These are phyloP conservation scores for Wickerhamiella pararugosa DNA, from an alignment of 1,139 yeast species.

Conservation along the genomic window DNA sequence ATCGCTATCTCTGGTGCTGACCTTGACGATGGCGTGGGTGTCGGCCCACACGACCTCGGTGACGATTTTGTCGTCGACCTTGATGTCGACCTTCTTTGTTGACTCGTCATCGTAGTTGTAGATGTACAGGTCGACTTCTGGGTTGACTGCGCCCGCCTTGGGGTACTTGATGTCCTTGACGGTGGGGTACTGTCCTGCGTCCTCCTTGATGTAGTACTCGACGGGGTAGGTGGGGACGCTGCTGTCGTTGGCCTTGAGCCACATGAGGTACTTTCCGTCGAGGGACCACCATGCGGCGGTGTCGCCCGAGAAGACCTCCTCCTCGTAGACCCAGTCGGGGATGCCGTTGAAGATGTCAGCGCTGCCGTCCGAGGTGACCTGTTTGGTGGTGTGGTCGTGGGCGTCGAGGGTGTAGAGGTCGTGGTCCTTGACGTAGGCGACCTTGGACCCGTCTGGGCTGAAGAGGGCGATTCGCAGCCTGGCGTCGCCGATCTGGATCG, in stretches of 20 bases:
- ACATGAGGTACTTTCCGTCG: constrained; percentile 49
- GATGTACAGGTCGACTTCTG: constrained; percentile 37
- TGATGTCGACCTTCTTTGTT: constrained; percentile 5
- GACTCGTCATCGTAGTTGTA: constrained; percentile 19
- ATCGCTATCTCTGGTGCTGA: constrained; percentile 59
- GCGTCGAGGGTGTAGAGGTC: constrained; percentile 35
- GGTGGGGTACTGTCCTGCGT: constrained; percentile 41
- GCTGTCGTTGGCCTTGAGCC: constrained; percentile 55
- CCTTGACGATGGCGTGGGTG: constrained; percentile 41
- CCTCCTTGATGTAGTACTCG: constrained; percentile 40
- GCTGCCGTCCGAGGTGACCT: constrained; percentile 58
- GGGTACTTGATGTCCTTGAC: constrained; percentile 58
- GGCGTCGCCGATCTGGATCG: constrained; percentile 30
- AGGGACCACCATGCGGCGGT: constrained; percentile 81
- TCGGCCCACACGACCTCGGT: constrained; percentile 64
- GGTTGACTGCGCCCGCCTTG: constrained; percentile 71
- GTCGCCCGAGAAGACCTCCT: constrained; percentile 59
- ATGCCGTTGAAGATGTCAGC: constrained; percentile 60
- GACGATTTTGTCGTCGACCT: constrained; percentile 28
- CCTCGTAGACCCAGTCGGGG: constrained; percentile 96
- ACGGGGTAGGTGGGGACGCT: constrained; percentile 49
- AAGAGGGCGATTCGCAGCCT: constrained; percentile 43
- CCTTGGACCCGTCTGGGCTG: constrained; percentile 53
- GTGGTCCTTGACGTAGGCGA: constrained; percentile 54
- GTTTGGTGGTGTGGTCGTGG: constrained; percentile 19